Evolutionary conservation across 306 rosid species (phyloP), one percentile per base, ranked within the genome.

Genomic region (Carpinus fangiana): DNA sequence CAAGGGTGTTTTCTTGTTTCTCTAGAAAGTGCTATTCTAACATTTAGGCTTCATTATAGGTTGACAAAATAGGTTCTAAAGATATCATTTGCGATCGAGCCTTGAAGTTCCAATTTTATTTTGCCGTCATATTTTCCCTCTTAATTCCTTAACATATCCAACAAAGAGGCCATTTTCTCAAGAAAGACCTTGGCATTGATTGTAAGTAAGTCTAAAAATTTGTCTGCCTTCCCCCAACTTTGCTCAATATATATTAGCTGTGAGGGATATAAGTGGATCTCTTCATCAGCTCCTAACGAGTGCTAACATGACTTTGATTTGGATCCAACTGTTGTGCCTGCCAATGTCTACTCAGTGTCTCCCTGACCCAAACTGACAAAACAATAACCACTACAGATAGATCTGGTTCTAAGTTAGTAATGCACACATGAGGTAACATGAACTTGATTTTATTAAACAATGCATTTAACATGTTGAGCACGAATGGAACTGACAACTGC

Each of bases 291-390:
- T 62, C 38, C 28, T 31, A 62, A 62, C 7, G 43, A 62, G 69
- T 62, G 18, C 46, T 31, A 28, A 31, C 45, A 62, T 62, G 69
- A 28, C 38, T 10, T 31, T 62, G 45, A 62, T 62, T 3, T 62
- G 45, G 69, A 34, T 0, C 46, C 6, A 62, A 31, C 5, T 62
- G 5, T 31, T 62, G 69, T 62, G 45, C 20, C 69, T 62, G 69
- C 43, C 69, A 62, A 62, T 31, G 69, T 62, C 31, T 31, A 34
- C 69, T 62, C 69, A 14, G 4, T 62, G 69, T 62, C 69, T 31
- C 69, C 69, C 20, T 14, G 8, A 31, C 69, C 2, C 41, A 62
- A 62, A 62, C 17, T 14, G 26, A 3, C 38, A 31, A 31, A 31
- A 62, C 46, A 62, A 62, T 13, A 62, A 7, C 12, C 69, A 31